These are phyloP conservation scores for Spergularia bocconei DNA, from an alignment of 148 eudicot species.

Conservation along the genomic window DNA sequence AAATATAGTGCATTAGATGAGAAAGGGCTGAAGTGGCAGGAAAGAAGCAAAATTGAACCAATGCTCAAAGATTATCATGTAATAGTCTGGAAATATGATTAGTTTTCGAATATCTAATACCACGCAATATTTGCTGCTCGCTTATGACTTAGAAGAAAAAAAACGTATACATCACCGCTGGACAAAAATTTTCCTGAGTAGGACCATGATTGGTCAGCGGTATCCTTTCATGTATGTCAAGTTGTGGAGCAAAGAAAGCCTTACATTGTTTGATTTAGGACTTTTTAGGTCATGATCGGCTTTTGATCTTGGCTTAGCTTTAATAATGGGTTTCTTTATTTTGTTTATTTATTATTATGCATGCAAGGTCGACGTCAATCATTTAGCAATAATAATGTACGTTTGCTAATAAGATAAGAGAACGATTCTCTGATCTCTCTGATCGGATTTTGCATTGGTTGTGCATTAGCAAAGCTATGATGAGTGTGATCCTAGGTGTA, in stretches of 20 bases:
- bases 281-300: neutral
- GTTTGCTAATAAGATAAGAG: neutral
- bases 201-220: neutral
- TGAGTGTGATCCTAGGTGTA: conserved; percentile 8
- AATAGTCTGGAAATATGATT: too few species aligned
- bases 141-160: too few species aligned
- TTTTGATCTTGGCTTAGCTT: conserved; percentile 11
- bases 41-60: too few species aligned
- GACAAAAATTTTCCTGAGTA: neutral
- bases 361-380: conserved; percentile 22
- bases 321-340: too few species aligned
- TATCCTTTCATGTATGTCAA: neutral
- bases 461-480: neutral
- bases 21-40: too few species aligned
- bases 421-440: conserved; percentile 21
- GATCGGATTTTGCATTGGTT: neutral
- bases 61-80: too few species aligned
- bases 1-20: too few species aligned
- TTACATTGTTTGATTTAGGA: neutral
- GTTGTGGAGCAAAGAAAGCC: neutral
- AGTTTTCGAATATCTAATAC: too few species aligned
- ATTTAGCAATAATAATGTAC: conserved; percentile 10
- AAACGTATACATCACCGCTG: neutral
- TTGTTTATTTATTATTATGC: too few species aligned
- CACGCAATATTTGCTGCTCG: too few species aligned